Base-by-base conservation (phyloP, 495 filamentous ascomycete species). In the Xylaria scruposa region DNA sequence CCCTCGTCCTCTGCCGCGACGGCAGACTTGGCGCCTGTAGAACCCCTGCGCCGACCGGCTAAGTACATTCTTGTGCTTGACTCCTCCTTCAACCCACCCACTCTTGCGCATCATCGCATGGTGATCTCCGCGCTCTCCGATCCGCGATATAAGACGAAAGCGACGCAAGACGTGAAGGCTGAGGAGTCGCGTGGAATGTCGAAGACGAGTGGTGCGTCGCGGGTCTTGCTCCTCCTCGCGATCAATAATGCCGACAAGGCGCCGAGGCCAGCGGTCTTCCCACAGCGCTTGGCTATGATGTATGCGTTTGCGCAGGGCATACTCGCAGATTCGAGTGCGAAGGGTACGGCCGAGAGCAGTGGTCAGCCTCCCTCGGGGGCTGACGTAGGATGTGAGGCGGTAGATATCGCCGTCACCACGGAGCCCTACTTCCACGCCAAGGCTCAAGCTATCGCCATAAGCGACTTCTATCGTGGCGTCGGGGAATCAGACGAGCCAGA, bases 191-290 rank as follows among this genome's bases (percentile, higher is more conserved):
- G 21, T 3, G 53, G 38, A 15, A 46, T 60, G 53, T 15, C 17
- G 19, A 13, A 8, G n/a, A 67, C 21, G 33, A 61, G 72, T 15
- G 75, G 42, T 36, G 73, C 68, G 3, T 81, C 87, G 21, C 86
- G 93, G 0, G 76, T 98, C 3, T 83, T 99, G 1, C 86, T 99
- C 0, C 86, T 99, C 0, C 90, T 98, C 26, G 91, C 94, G 1
- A 93, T 92, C 36, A 91, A 95, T 72, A 99, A 99, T 85, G 95
- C 95, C 1, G 95, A 99, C 78, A 99, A 99, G 77, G 90, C 92
- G 12, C 86, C 92, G 36, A 94, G 93, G 71, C 93, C 95, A 0
- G 94, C 94, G 3, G 76, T 85, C 0, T 97, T 97, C 75, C 91
- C 92, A 72, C 90, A 97, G 73, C 87, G 95, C 4, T 82, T 99